These are phyloP conservation scores for Petasospora fabianii DNA, from an alignment of 1,139 yeast genomes.

Conservation along the genomic window DNA sequence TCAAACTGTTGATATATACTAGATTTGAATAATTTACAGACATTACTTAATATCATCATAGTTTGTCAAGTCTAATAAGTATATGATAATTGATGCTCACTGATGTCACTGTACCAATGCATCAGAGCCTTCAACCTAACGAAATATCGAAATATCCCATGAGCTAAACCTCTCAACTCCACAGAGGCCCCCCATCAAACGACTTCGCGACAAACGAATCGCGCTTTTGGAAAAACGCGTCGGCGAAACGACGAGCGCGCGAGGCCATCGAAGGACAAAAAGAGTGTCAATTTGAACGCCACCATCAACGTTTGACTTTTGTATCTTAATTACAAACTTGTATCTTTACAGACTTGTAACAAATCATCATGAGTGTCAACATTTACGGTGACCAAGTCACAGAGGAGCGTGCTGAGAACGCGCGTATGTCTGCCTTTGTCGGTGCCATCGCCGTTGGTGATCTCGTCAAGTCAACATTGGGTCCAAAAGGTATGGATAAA, in stretches of 20 bases:
- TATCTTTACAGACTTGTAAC: neutral
- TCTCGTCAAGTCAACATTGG: conserved; percentile 89
- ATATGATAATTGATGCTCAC: too few species aligned
- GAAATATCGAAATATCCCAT: too few species aligned
- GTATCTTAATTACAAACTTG: neutral
- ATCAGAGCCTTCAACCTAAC: too few species aligned
- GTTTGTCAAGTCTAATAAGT: too few species aligned
- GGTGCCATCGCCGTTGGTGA: conserved; percentile 99
- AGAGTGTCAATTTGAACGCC: neutral
- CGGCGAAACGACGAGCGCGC: conserved; percentile 1
- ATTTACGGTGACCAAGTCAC: conserved; percentile 97
- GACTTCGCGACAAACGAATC: neutral
- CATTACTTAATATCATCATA: too few species aligned
- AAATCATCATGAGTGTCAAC: conserved; percentile 47
- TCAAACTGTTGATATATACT: too few species aligned
- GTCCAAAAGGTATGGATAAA: conserved; percentile 99
- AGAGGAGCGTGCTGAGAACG: conserved; percentile 97
- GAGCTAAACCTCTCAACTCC: too few species aligned
- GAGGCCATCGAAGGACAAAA: neutral
- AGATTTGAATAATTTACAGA: too few species aligned
- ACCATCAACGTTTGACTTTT: neutral
- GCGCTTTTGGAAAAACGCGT: neutral
- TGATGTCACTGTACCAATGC: too few species aligned
- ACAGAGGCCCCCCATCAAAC: neutral
- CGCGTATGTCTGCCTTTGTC: conserved; percentile 93